phyloP scores from a whole-genome alignment of 305 asterid genomes.

The Fraxinus velutina region DNA sequence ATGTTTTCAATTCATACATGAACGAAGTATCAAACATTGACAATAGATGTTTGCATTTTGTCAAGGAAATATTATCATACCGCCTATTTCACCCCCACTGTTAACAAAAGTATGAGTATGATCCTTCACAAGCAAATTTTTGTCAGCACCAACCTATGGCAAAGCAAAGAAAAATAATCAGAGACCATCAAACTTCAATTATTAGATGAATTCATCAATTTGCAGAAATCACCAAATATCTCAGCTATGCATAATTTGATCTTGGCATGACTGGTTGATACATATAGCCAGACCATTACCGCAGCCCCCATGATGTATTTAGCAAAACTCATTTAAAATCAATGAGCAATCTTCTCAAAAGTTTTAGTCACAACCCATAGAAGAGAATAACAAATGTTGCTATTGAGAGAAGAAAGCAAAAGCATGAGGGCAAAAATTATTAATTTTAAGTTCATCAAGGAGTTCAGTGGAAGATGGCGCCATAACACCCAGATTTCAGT shows the following conservation, averaged over 20 bases:
- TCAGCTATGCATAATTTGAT: constrained; percentile 3
- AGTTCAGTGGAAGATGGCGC: background rate
- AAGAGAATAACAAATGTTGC: background rate
- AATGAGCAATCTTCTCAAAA: background rate
- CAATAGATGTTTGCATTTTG: background rate
- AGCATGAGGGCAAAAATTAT: background rate
- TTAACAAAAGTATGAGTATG: constrained; percentile 96
- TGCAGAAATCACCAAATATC: constrained; percentile 5
- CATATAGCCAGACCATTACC: constrained; percentile 4
- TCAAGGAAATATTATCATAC: constrained; percentile 42
- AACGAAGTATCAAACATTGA: constrained; percentile 9
- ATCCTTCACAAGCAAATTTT: constrained; percentile 87
- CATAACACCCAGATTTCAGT: background rate
- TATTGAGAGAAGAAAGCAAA: background rate
- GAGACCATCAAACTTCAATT: background rate
- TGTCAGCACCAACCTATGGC: constrained; percentile 83
- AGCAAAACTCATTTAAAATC: background rate
- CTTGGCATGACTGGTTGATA: constrained; percentile 5
- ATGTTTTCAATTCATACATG: constrained; percentile 4
- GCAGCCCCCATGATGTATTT: background rate
- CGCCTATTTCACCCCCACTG: constrained; percentile 93
- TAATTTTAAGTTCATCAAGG: background rate
- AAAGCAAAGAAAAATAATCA: constrained; percentile 22
- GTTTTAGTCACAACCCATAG: background rate
- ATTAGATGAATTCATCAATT: background rate